These are phyloP conservation scores for Xylaria sp. DNA, from an alignment of 2,329 filamentous ascomycete genomes.

Conservation along the genomic window DNA sequence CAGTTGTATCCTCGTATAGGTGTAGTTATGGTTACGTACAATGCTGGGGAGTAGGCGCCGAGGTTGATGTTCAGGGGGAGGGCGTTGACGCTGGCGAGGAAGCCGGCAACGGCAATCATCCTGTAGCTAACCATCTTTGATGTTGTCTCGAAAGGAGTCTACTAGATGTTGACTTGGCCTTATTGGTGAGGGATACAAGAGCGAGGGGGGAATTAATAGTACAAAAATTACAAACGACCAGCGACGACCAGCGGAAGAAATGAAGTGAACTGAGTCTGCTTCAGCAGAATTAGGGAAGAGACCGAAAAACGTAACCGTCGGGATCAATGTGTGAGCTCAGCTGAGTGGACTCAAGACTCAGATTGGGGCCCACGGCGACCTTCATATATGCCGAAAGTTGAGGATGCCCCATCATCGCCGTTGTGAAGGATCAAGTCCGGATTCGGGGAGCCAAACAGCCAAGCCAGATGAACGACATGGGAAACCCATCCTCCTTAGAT, in stretches of 20 bases:
- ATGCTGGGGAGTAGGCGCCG: conserved; percentile 48
- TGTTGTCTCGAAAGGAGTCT: conserved; percentile 5
- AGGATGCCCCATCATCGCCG: conserved; percentile 5
- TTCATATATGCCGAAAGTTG: conserved; percentile 38
- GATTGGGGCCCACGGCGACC: conserved; percentile 24
- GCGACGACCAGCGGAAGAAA: conserved; percentile 41
- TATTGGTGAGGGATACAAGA: conserved; percentile 9
- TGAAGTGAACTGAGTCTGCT: conserved; percentile 30
- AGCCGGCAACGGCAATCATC: conserved; percentile 41
- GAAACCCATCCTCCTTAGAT: conserved; percentile 22
- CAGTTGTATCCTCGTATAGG: conserved; percentile 16
- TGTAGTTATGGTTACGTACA: conserved; percentile 35
- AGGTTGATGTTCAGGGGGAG: conserved; percentile 49
- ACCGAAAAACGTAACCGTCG: conserved; percentile 27
- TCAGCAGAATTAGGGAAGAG: conserved; percentile 30
- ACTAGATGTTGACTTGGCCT: conserved; percentile 9
- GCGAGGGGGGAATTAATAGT: conserved; percentile 23
- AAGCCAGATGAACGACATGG: conserved; percentile 18
- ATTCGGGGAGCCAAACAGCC: conserved; percentile 24
- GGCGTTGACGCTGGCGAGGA: conserved; percentile 39
- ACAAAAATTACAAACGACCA: conserved; percentile 39
- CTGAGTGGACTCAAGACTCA: conserved; percentile 30
- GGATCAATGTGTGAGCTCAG: conserved; percentile 40
- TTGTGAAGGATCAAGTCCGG: conserved; percentile 25
- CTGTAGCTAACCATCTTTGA: conserved; percentile 43